Evolutionary conservation across 1,284 basidiomycete genomes (phyloP), one percentile per base, ranked within the genome.

Genomic region (Pascua guehoae): DNA sequence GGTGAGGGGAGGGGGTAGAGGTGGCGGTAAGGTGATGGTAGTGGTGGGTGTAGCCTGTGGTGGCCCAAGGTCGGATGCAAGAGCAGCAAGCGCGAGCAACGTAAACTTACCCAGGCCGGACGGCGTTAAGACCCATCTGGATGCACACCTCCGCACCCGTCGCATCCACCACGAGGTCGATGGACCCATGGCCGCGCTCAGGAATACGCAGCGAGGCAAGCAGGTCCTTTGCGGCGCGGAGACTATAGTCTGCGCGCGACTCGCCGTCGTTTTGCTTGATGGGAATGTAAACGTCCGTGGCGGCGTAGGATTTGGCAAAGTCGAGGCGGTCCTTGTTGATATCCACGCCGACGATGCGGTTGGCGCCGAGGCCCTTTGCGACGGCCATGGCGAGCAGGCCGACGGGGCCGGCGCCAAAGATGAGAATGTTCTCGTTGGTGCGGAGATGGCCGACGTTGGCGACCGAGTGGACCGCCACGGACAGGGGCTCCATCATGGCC

Each of bases 331-430:
- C 79, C 44, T 84, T 80, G 55, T 91, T 85, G 62, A 98, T 91
- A 72, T 98, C 79, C 61, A 95, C 83, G 2, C 86, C 90, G 57
- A 95, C 83, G 58, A 94, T 81, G 51, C 87, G 85, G 41, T 82
- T 81, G 0, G 90, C 91, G 24, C 91, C 91, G 53, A 94, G 80
- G 4, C 91, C 92, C 71, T 88, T 91, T 36, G 91, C 91, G 18
- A 93, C 91, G 5, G 90, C 93, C 86, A 94, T 93, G 72, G 86
- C 88, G 40, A 97, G 84, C 16, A 97, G 81, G 10, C 93, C 93
- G 61, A 98, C 90, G 9, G 94, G 94, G 1, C 95, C 94, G 10
- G 82, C 82, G 53, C 93, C 95, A 67, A 95, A 92, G 57, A 98
- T 80, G 24, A 84, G 84, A 60, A 92, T 84, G 46, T 84, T 84